Evolutionary conservation across 75 land plant species (phyloP).

Genomic region (Pseudotsuga menziesii): DNA sequence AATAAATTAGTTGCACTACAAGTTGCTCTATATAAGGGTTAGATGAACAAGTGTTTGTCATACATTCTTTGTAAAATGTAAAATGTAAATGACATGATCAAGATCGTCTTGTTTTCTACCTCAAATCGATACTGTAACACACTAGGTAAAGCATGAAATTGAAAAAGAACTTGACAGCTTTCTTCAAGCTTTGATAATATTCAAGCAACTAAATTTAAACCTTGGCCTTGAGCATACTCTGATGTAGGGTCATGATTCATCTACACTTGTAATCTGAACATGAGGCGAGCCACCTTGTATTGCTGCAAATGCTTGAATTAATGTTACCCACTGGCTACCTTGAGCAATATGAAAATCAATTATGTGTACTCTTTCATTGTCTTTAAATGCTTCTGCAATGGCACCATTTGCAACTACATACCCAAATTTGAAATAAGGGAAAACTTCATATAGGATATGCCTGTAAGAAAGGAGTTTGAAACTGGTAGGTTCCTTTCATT

Average conservation of each 20-base stretch:
- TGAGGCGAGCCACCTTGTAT: slow-evolving; percentile 56
- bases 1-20: too few relatives aligned
- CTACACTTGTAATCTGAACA: slow-evolving; percentile 47
- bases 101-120: too few relatives aligned
- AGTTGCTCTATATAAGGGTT: too few relatives aligned
- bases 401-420: slow-evolving; percentile 76
- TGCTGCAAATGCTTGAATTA: slow-evolving; percentile 52
- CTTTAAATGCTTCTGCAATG: slow-evolving; percentile 56
- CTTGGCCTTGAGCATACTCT: slow-evolving; percentile 22
- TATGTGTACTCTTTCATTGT: slow-evolving; percentile 54
- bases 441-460: slow-evolving; percentile 55
- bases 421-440: slow-evolving; percentile 63
- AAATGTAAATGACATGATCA: too few relatives aligned
- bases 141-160: slow-evolving; percentile 20
- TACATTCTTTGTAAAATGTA: too few relatives aligned
- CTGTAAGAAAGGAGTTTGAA: slow-evolving; percentile 46
- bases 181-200: slow-evolving; percentile 36
- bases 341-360: too few relatives aligned
- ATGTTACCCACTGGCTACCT: slow-evolving; percentile 55
- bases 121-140: too few relatives aligned
- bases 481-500: slow-evolving; percentile 37
- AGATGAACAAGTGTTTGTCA: too few relatives aligned
- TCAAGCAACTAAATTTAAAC: slow-evolving; percentile 31
- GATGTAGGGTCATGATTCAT: slow-evolving; percentile 26
- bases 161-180: slow-evolving; percentile 30